A percentile compares a stretch with the other conserved stretches of the same genome.
These are phyloP conservation scores for Cercospora sp. DNA, from an alignment of 2,329 filamentous ascomycete species.

Conservation along the genomic window DNA sequence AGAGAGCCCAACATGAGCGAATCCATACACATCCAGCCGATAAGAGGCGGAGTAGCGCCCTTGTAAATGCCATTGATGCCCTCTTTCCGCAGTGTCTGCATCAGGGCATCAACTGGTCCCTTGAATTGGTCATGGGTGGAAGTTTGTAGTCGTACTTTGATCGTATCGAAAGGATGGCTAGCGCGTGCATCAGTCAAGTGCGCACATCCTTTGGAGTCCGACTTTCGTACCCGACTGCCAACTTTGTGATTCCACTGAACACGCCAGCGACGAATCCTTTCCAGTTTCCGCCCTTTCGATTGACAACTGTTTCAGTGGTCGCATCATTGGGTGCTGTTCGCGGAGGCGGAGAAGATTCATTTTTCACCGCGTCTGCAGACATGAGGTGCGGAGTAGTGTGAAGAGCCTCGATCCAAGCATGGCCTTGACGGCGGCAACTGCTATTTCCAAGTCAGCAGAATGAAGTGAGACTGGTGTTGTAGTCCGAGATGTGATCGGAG, in stretches of 20 bases:
- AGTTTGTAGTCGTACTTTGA: slow-evolving; percentile 95
- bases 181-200: slow-evolving; percentile 24
- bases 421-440: slow-evolving; percentile 4
- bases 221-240: slow-evolving; percentile 62
- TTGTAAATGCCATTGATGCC: slow-evolving; percentile 84
- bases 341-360: slow-evolving; percentile 26
- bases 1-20: slow-evolving; percentile 87
- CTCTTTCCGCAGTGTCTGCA: slow-evolving; percentile 83
- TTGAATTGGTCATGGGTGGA: slow-evolving; percentile 74
- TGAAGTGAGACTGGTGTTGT: not conserved
- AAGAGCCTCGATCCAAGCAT: not conserved
- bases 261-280: slow-evolving; percentile 97
- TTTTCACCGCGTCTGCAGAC: slow-evolving; percentile 31
- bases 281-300: slow-evolving; percentile 60
- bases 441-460: not conserved
- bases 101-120: slow-evolving; percentile 81
- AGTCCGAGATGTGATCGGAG: slow-evolving; percentile 1
- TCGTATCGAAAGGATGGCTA: slow-evolving; percentile 83
- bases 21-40: slow-evolving; percentile 99
- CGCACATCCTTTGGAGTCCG: not conserved
- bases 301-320: slow-evolving; percentile 18
- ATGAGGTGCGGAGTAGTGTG: slow-evolving; percentile 13
- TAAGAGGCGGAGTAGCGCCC: slow-evolving; percentile 73
- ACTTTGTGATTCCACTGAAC: slow-evolving; percentile 89
- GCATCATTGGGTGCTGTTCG: slow-evolving; percentile 11